Base-by-base conservation (phyloP, 1,284 basidiomycete species). In the Tetrapyrgos nigripes region DNA sequence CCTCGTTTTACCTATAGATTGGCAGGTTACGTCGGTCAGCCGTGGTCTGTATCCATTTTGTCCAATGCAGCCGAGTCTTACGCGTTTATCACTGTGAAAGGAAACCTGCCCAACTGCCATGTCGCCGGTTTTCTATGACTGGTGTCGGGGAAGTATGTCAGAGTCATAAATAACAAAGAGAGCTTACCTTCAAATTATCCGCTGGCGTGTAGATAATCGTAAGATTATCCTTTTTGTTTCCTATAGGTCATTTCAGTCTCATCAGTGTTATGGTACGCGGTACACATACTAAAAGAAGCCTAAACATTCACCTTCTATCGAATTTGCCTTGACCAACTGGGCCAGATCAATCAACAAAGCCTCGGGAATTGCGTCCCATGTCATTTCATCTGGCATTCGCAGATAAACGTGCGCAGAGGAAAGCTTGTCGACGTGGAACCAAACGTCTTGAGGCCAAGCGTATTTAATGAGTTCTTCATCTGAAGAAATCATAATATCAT, bases 261-360 rank as follows among this genome's bases (percentile, higher is more conserved):
- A 50, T 14, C 23, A 52, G 23, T n/a, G 48, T 46, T 26, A 47
- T n/a, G 40, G 9, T 10, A 47, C 3, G 29, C 10, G 14, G 50
- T 1, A 8, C 4, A 9, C 19, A 33, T 2, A 8, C 4, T 21
- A 27, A 28, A 28, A 44, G 50, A 24, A n/a, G 27, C 1, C n/a
- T n/a, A n/a, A n/a, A n/a, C 23, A 67, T 77, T 59, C 65, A 92
- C 95, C 94, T 81, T 98, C 94, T 55, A 99, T 98, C 3, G 93
- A 96, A 69, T 98, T 98, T 0, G 97, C 96, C 75, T 99, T 99
- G 45, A 98, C 96, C 1, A 99, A 80, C 73, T 99, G 97, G 0
- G 94, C 93, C 63, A 93, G 93, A 71, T 99, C 96, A 9, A 81
- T 80, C 24, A 98, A 77, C 10, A 98, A 77, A 0, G 85, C 78